A percentile compares a stretch with the other conserved stretches of the same genome.
These are phyloP conservation scores for Rhynchospora breviuscula DNA, from an alignment of 176 grass and related monocot species.

Conservation along the genomic window DNA sequence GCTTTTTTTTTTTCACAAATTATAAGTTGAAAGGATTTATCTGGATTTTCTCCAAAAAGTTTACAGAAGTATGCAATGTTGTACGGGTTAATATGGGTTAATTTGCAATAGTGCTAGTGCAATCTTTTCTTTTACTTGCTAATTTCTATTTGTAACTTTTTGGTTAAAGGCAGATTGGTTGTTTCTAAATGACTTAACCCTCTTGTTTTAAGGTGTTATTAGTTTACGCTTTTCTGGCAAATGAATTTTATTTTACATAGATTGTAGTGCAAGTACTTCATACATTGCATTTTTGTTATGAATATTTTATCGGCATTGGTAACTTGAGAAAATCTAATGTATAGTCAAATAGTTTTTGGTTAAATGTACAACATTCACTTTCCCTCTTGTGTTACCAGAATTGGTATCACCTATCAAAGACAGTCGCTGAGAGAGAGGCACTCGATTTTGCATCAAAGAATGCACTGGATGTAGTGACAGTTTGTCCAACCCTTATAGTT, in stretches of 20 bases:
- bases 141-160: no score
- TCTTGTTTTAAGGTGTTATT: no score
- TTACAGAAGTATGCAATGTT: not conserved
- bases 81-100: not conserved
- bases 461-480: conserved; percentile 40
- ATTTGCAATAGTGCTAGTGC: no score
- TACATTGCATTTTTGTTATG: no score
- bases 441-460: conserved; percentile 15
- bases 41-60: no score
- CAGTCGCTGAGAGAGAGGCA: conserved; percentile 37
- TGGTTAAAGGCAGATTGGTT: no score
- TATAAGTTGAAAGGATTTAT: not conserved
- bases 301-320: not conserved
- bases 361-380: not conserved
- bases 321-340: not conserved
- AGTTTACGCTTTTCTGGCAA: no score
- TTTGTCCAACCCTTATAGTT: conserved; percentile 45
- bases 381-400: conserved; percentile 16
- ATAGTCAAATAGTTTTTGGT: not conserved
- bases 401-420: conserved; percentile 63
- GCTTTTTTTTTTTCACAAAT: not conserved
- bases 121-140: no score
- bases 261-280: no score
- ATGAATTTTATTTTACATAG: no score
- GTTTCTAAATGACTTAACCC: no score